Percentiles rank a stretch among this genome's conserved stretches.
These are phyloP conservation scores for Gracilariopsis chorda DNA, from an alignment of 23 red algal genomes.

Conservation along the genomic window DNA sequence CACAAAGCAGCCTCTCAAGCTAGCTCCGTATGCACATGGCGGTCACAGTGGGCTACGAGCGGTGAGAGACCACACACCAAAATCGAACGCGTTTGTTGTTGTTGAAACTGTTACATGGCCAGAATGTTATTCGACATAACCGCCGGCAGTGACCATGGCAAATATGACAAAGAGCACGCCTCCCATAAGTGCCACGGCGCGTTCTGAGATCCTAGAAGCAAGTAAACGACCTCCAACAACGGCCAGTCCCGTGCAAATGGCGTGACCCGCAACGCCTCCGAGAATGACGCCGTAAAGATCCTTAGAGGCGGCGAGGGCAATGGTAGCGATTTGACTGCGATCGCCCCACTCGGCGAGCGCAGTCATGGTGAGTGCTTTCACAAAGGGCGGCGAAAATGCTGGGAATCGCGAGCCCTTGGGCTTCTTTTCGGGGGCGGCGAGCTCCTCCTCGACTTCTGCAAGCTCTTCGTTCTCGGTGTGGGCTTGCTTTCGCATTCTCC, in stretches of 20 bases:
- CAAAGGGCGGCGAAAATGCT: conserved; percentile 50
- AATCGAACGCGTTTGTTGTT: too few relatives aligned
- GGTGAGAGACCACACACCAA: too few relatives aligned
- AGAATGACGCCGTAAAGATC: conserved; percentile 86
- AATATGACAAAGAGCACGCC: conserved; percentile 85
- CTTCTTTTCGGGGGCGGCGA: conserved; percentile 41
- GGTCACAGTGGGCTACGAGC: too few relatives aligned
- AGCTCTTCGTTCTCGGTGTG: conserved; percentile 65
- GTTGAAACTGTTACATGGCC: too few relatives aligned
- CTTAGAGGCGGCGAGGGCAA: conserved; percentile 92
- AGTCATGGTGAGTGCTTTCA: conserved; percentile 81
- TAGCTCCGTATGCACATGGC: too few relatives aligned
- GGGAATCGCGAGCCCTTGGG: neutral
- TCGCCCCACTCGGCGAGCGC: conserved; percentile 99
- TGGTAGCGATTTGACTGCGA: conserved; percentile 89
- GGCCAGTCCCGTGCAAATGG: conserved; percentile 84
- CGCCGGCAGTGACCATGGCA: conserved; percentile 80
- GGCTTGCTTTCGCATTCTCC: conserved; percentile 38
- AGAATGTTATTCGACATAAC: conserved; percentile 74
- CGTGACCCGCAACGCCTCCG: conserved; percentile 83
- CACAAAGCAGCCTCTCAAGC: too few relatives aligned
- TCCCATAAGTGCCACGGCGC: conserved; percentile 73
- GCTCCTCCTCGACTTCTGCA: conserved; percentile 75
- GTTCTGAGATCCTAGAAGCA: conserved; percentile 78
- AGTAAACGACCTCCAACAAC: conserved; percentile 88